Conservation (phyloP, 768 basidiomycete species). For the Termitomyces sp. region DNA sequence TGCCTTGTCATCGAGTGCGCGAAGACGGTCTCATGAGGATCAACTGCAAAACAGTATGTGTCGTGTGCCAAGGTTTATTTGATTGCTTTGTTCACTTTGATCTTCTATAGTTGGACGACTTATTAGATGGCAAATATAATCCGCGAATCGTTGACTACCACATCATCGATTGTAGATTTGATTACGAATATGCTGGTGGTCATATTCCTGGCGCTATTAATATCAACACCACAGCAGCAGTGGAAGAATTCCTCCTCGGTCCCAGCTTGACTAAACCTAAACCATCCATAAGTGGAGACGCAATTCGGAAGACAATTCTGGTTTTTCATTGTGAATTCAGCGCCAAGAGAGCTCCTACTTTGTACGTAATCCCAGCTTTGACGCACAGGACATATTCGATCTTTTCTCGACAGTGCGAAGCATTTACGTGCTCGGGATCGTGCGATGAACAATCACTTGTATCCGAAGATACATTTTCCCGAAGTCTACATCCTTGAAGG, state of each 20-base stretch:
- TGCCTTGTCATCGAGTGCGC: conserved; percentile 89
- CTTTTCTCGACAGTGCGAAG: conserved; percentile 61
- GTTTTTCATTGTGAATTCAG: conserved; percentile 99
- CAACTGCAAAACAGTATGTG: conserved; percentile 66
- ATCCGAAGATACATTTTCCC: conserved; percentile 92
- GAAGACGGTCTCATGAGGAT: conserved; percentile 97
- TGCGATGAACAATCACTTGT: conserved; percentile 78
- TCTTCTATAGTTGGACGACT: conserved; percentile 56
- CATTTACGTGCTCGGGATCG: conserved; percentile 89
- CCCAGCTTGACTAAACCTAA: conserved; percentile 46
- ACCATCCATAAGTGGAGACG: conserved; percentile 72
- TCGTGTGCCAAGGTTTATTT: conserved; percentile 1
- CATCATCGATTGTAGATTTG: conserved; percentile 95
- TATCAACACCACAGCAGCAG: conserved; percentile 71
- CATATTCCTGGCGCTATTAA: conserved; percentile 92
- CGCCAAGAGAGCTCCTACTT: conserved; percentile 90
- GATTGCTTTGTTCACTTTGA: conserved; percentile 8
- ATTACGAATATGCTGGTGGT: conserved; percentile 92
- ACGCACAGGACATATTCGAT: neutral
- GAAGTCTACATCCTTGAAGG: conserved; percentile 97
- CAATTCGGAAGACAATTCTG: conserved; percentile 70
- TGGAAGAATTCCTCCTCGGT: conserved; percentile 79
- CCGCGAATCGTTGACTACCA: conserved; percentile 61
- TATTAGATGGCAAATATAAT: conserved; percentile 72
- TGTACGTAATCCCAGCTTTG: conserved; percentile 47